Base-by-base conservation (phyloP, 257 asterid species). In the Jaltomata sinuosa region DNA sequence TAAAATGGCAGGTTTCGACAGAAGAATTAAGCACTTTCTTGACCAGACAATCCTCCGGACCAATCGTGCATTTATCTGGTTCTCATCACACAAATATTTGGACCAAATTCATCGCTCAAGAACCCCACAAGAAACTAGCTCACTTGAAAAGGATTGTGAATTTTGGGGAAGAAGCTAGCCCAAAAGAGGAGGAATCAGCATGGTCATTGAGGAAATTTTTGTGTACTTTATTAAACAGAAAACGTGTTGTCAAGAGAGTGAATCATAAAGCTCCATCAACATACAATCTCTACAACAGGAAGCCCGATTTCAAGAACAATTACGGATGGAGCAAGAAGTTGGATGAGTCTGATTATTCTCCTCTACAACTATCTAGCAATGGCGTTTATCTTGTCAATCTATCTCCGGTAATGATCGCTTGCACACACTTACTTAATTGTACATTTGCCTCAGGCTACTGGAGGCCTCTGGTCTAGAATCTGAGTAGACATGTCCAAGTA, bases 321-420 rank as follows among this genome's bases (percentile, higher is more conserved):
- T 94, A 93, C 8, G 99, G 99, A 1, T 94, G 90, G 93, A 96
- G 94, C 90, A 64, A 83, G 65, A 98, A 94, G 0, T 83, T 96
- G 86, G 93, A 91, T 9, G 89, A 93, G 79, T 50, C 85, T 16
- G 93, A 92, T 64, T 96, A 94, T 79, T 69, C 87, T 15, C 95
- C 96, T 67, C 98, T 96, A 11, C 22, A 57, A 6, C 84, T 87
- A 8, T 91, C 95, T 0, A 91, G 92, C 79, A 50, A 91, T 8
- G 94, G 97, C 22, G 85, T 93, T 79, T 96, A 90, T 3, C 27
- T 2, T 10, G n/a, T 61, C 6, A 25, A 92, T 85, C 97, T 96
- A 61, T 88, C 93, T 0, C 94, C 94, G 86, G 97, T 93, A 92
- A 82, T 14, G 62, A 19, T 6, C 1, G 0, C 11, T 65, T 32